Conservation (phyloP, 2,329 filamentous ascomycete genomes). For the Teratosphaeria gauchensis region DNA sequence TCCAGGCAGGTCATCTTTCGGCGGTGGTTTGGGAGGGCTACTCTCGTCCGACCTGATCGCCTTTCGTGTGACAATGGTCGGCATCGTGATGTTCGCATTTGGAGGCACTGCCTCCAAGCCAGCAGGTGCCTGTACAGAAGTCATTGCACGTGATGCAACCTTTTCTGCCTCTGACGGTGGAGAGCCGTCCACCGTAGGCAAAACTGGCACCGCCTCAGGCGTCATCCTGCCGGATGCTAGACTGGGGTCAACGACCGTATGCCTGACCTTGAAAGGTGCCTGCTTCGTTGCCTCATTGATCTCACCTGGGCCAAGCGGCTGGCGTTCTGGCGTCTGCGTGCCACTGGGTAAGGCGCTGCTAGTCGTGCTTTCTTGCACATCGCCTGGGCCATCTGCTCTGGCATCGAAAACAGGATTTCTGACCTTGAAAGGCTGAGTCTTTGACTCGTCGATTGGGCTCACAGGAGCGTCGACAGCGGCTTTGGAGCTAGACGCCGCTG, state of each 20-base stretch:
- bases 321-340: background rate
- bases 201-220: background rate
- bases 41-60: background rate
- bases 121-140: background rate
- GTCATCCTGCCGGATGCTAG: slow-evolving; percentile 3
- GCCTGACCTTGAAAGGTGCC: slow-evolving; percentile 19
- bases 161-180: background rate
- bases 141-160: slow-evolving; percentile 4
- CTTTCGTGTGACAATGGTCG: slow-evolving; percentile 2
- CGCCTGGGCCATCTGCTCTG: slow-evolving; percentile 4
- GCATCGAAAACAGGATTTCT: slow-evolving; percentile 20
- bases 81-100: slow-evolving; percentile 6
- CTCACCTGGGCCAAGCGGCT: slow-evolving; percentile 2
- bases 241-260: slow-evolving; percentile 16
- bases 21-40: slow-evolving; percentile 4
- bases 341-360: background rate
- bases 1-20: slow-evolving; percentile 5
- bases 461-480: background rate
- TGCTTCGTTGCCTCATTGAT: slow-evolving; percentile 7
- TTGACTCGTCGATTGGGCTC: slow-evolving; percentile 1
- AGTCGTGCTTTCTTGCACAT: background rate
- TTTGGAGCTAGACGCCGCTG: background rate
- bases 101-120: slow-evolving; percentile 1
- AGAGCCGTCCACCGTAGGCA: background rate
- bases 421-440: slow-evolving; percentile 16